These are phyloP conservation scores for Spergularia marina DNA, from an alignment of 148 eudicot species.

Conservation along the genomic window DNA sequence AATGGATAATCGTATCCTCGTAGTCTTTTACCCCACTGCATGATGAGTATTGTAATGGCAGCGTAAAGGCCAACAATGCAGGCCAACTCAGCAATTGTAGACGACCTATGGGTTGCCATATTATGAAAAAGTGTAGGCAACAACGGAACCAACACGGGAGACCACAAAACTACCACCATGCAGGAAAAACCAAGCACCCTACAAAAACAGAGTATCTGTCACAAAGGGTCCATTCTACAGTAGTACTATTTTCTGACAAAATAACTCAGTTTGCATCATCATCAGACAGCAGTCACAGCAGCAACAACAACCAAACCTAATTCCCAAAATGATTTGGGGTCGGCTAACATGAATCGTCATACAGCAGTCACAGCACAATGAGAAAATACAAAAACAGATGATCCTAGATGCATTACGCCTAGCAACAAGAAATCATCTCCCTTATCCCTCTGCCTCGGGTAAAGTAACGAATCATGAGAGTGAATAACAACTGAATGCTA, in stretches of 20 bases:
- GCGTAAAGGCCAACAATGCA: constrained; percentile 80
- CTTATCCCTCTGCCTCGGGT: too few species aligned
- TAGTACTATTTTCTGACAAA: neutral
- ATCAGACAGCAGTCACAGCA: too few species aligned
- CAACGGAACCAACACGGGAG: constrained; percentile 79
- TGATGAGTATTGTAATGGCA: constrained; percentile 59
- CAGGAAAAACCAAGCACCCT: constrained; percentile 78
- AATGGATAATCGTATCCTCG: constrained; percentile 82
- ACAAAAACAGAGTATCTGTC: constrained; percentile 16
- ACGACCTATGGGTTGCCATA: constrained; percentile 60
- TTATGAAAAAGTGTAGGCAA: constrained; percentile 73
- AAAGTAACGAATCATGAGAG: too few species aligned
- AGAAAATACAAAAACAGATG: neutral
- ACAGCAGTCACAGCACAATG: too few species aligned
- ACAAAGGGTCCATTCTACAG: neutral
- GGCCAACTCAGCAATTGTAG: constrained; percentile 57
- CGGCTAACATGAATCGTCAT: too few species aligned
- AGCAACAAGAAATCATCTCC: too few species aligned
- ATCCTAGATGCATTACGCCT: too few species aligned
- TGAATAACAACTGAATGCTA: too few species aligned
- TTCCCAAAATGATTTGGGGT: too few species aligned
- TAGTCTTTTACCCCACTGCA: constrained; percentile 86
- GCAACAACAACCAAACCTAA: too few species aligned
- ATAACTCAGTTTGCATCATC: neutral
- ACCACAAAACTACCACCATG: constrained; percentile 92